Percentiles rank a stretch among this genome's conserved stretches.
These are phyloP conservation scores for Phytopythium helicoides DNA, from an alignment of 352 stramenopile genomes.

Conservation along the genomic window DNA sequence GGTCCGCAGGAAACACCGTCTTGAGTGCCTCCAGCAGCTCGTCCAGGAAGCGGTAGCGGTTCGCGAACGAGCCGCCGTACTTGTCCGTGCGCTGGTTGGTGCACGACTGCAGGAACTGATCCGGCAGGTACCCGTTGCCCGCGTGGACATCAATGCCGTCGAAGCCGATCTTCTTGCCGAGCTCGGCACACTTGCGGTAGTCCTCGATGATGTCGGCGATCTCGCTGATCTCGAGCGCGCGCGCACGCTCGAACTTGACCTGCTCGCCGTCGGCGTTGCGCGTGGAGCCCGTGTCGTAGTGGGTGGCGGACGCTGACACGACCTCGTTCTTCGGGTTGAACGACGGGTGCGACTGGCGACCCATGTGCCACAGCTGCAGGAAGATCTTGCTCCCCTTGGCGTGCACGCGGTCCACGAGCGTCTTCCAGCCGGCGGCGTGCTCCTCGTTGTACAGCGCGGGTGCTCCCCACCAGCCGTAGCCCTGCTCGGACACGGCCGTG, in stretches of 20 bases:
- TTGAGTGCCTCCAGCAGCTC: conserved; percentile 64
- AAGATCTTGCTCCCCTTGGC: too few relatives aligned
- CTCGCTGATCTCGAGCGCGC: conserved; percentile 66
- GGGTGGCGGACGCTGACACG: conserved; percentile 41
- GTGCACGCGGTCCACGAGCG: too few relatives aligned
- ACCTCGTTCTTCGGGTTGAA: too few relatives aligned
- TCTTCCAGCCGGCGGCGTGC: too few relatives aligned
- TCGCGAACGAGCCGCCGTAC: conserved; percentile 85
- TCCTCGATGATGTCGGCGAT: conserved; percentile 51
- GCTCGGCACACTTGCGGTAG: too few relatives aligned
- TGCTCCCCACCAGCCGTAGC: conserved; percentile 27
- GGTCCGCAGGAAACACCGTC: conserved; percentile 19
- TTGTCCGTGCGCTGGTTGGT: conserved; percentile 70
- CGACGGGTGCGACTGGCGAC: too few relatives aligned
- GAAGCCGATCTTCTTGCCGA: too few relatives aligned
- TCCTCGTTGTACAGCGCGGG: conserved; percentile 35
- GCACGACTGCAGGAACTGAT: conserved; percentile 80
- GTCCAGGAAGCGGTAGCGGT: conserved; percentile 64
- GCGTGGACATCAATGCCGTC: conserved; percentile 55
- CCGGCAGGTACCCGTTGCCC: conserved; percentile 90
- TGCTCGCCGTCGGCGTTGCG: conserved; percentile 22
- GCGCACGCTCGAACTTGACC: conserved; percentile 38
- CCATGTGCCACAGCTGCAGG: too few relatives aligned
- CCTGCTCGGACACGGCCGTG: conserved; percentile 38
- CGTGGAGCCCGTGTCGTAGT: conserved; percentile 19